Evolutionary conservation across 331 rosid genomes (phyloP).

Genomic region (Erythrophleum ivorense): DNA sequence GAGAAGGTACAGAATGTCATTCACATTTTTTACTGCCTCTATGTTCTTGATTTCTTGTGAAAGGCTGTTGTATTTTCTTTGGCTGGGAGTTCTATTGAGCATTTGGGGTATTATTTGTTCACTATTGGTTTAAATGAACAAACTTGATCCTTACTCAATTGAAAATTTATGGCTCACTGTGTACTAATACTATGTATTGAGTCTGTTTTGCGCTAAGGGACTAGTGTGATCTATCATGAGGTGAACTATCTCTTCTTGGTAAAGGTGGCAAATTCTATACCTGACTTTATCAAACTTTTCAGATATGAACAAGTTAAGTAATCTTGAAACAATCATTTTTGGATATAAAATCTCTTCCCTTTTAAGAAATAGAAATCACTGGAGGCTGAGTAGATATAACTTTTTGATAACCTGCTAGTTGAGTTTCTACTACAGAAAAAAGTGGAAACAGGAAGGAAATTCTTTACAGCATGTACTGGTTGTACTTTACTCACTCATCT

Average conservation of each 20-base stretch:
- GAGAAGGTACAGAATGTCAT: slow-evolving; percentile 58
- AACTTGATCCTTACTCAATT: background rate
- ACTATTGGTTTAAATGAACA: background rate
- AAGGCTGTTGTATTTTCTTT: slow-evolving; percentile 20
- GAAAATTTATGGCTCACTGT: background rate
- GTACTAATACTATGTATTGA: background rate
- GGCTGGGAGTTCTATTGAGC: background rate
- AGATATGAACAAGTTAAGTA: background rate
- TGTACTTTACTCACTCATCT: background rate
- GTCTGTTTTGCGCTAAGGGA: slow-evolving; percentile 13
- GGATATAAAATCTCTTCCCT: slow-evolving; percentile 5
- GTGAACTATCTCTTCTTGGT: slow-evolving; percentile 13
- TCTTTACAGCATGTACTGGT: background rate
- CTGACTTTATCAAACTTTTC: slow-evolving; percentile 21
- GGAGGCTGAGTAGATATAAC: background rate
- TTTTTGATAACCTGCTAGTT: background rate
- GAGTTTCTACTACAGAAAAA: background rate
- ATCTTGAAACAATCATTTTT: background rate
- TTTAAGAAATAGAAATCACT: background rate
- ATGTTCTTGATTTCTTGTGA: slow-evolving; percentile 3
- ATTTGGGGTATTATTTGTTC: background rate
- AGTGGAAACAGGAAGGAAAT: background rate
- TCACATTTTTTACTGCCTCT: background rate
- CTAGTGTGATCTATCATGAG: background rate
- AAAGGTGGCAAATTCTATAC: background rate